Evolutionary conservation across 257 asterid species (phyloP).

Genomic region (Capsicum pubescens): DNA sequence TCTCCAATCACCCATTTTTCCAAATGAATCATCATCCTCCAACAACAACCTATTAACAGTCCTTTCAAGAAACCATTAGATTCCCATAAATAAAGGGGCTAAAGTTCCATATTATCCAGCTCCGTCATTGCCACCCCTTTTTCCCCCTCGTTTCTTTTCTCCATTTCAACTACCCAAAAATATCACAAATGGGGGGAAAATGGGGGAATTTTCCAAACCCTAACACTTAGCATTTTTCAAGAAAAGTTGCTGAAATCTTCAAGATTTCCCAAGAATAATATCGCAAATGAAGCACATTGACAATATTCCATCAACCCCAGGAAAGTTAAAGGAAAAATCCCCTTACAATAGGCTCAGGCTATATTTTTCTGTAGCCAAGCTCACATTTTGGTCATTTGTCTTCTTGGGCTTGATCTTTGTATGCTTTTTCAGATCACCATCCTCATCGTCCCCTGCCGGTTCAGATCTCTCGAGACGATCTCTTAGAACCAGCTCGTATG

Average conservation of each 20-base stretch:
- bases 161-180: slow-evolving; percentile 32
- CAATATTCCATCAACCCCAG: slow-evolving; percentile 70
- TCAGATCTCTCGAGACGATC: slow-evolving; percentile 65
- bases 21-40: slow-evolving; percentile 37
- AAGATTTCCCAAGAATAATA: slow-evolving; percentile 40
- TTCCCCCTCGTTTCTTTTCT: slow-evolving; percentile 28
- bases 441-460: slow-evolving; percentile 41
- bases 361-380: slow-evolving; percentile 53
- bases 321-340: slow-evolving; percentile 70
- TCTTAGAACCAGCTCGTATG: slow-evolving; percentile 50
- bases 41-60: slow-evolving; percentile 39
- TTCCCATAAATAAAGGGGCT: slow-evolving; percentile 45
- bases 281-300: slow-evolving; percentile 89
- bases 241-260: slow-evolving; percentile 35
- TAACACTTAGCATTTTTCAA: slow-evolving; percentile 25
- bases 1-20: slow-evolving; percentile 50
- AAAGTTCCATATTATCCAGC: slow-evolving; percentile 28
- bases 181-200: slow-evolving; percentile 32
- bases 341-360: slow-evolving; percentile 48
- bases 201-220: slow-evolving; percentile 40
- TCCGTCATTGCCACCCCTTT: slow-evolving; percentile 30
- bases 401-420: slow-evolving; percentile 56
- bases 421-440: slow-evolving; percentile 53
- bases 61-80: slow-evolving; percentile 54
- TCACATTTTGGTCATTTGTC: slow-evolving; percentile 58